A percentile compares a stretch with the other conserved stretches of the same genome.
Conservation (phyloP, 208 protist genomes). For the Wallacemonas rigidus region DNA sequence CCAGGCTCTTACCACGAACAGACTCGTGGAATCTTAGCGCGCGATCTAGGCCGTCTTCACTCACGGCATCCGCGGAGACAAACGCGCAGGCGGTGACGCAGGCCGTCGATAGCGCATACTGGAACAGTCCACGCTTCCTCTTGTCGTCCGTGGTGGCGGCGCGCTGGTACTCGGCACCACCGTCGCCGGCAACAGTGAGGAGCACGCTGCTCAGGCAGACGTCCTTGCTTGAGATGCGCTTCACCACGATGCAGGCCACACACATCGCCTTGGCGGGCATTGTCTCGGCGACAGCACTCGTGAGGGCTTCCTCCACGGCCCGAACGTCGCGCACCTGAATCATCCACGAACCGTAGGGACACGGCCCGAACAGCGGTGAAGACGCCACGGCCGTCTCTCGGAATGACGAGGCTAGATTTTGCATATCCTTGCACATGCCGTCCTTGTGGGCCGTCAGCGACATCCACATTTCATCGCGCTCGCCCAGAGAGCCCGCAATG, state of each 20-base stretch:
- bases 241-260: slow-evolving; percentile 31
- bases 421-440: slow-evolving; percentile 33
- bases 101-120: slow-evolving; percentile 48
- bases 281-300: slow-evolving; percentile 22
- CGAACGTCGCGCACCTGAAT: slow-evolving; percentile 19
- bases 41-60: slow-evolving; percentile 1
- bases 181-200: slow-evolving; percentile 23
- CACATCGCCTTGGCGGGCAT: slow-evolving; percentile 29
- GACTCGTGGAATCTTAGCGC: slow-evolving; percentile 10
- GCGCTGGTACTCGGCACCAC: slow-evolving; percentile 19
- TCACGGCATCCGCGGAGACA: slow-evolving; percentile 21
- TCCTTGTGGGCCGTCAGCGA: slow-evolving; percentile 31
- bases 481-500: slow-evolving; percentile 23
- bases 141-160: slow-evolving; percentile 19
- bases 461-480: slow-evolving; percentile 36
- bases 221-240: slow-evolving; percentile 35
- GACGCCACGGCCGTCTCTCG: slow-evolving; percentile 26
- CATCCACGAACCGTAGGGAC: slow-evolving; percentile 33
- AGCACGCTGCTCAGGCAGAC: slow-evolving; percentile 52
- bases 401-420: slow-evolving; percentile 22
- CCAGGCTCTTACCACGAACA: slow-evolving; percentile 11
- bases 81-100: slow-evolving; percentile 46
- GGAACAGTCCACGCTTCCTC: slow-evolving; percentile 36
- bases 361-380: slow-evolving; percentile 66
- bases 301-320: slow-evolving; percentile 27